Evolutionary conservation across 148 eudicot species (phyloP).

Genomic region (Vaccinium macrocarpon): DNA sequence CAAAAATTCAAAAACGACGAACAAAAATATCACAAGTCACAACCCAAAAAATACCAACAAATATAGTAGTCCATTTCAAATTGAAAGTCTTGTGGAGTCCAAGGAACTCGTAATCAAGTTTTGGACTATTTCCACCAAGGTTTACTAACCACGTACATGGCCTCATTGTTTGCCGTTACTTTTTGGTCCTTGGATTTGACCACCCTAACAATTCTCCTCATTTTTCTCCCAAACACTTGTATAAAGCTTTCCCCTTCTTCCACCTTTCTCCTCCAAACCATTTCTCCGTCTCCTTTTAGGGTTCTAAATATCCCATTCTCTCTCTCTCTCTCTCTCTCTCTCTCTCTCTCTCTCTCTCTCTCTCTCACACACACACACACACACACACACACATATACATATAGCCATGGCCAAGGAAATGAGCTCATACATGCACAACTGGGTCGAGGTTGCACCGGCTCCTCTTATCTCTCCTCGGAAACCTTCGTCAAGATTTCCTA

Average conservation of each 20-base stretch:
- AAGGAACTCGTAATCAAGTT: neutral
- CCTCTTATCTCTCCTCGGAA: slow-evolving; percentile 27
- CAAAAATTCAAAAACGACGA: no score
- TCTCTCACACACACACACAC: no score
- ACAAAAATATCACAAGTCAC: no score
- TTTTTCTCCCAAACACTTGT: neutral
- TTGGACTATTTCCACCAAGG: neutral
- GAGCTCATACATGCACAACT: slow-evolving; percentile 19
- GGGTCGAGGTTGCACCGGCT: slow-evolving; percentile 42
- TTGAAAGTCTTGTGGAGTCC: neutral
- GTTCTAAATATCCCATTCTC: neutral
- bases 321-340: no score
- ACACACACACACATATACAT: no score
- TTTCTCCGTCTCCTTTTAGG: neutral
- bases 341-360: no score
- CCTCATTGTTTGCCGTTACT: neutral
- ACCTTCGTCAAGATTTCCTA: slow-evolving; percentile 28
- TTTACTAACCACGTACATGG: neutral
- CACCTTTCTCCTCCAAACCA: neutral
- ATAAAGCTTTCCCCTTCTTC: neutral
- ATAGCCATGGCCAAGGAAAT: slow-evolving; percentile 16
- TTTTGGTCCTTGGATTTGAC: neutral
- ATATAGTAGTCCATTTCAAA: neutral
- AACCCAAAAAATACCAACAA: no score
- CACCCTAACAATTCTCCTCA: neutral